Conservation (phyloP, 2,329 filamentous ascomycete genomes). For the Xylariomycetidae sp. region DNA sequence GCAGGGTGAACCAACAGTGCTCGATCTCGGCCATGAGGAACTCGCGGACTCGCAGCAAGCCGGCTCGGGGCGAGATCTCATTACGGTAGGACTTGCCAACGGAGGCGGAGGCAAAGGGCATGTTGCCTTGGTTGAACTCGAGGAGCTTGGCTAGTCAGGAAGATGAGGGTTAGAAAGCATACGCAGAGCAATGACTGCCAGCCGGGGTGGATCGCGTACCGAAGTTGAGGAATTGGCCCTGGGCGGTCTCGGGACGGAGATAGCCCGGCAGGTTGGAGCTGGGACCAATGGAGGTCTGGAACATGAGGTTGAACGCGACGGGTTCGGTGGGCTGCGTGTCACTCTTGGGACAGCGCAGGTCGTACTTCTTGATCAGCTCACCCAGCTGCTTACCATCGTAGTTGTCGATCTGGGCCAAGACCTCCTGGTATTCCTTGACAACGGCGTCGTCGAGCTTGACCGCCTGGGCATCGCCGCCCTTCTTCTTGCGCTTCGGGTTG, state of each 20-base stretch:
- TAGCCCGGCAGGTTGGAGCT: constrained; percentile 83
- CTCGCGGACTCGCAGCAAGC: constrained; percentile 88
- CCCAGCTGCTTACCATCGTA: constrained; percentile 84
- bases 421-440: constrained; percentile 84
- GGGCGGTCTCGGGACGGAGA: constrained; percentile 88
- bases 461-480: constrained; percentile 68
- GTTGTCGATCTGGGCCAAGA: constrained; percentile 91
- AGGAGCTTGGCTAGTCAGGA: too few species aligned
- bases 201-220: too few species aligned
- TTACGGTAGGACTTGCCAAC: constrained; percentile 98
- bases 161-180: too few species aligned
- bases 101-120: constrained; percentile 95
- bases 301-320: constrained; percentile 97
- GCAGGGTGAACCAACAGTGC: too few species aligned
- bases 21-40: constrained; percentile 99
- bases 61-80: constrained; percentile 89
- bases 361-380: constrained; percentile 80
- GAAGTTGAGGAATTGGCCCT: constrained; percentile 98
- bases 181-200: too few species aligned
- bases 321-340: constrained; percentile 72
- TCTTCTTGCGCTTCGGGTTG: constrained; percentile 70
- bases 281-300: constrained; percentile 89
- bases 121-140: constrained; percentile 89
- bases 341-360: constrained; percentile 82
- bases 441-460: constrained; percentile 83